Percentiles rank a stretch among this genome's conserved stretches.
phyloP scores from a whole-genome alignment of 2,329 filamentous ascomycete species.

The Nemania sp. region DNA sequence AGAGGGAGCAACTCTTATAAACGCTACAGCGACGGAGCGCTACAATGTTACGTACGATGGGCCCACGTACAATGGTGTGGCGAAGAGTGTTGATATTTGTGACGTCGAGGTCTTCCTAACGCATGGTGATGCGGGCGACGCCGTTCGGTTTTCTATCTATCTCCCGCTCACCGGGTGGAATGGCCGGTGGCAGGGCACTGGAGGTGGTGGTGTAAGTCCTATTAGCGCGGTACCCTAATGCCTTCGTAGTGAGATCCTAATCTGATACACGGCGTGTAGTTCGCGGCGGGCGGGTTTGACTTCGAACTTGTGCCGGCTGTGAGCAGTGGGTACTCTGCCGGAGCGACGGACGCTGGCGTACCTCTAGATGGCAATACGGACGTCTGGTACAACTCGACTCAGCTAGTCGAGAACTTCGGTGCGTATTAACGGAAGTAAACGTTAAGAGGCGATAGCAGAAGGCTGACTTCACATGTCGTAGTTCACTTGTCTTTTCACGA shows the following conservation, averaged over 20 bases:
- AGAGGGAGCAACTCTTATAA: constrained; percentile 39
- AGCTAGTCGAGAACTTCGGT: constrained; percentile 51
- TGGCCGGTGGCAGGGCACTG: constrained; percentile 45
- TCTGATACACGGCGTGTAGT: constrained; percentile 26
- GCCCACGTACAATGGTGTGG: constrained; percentile 38
- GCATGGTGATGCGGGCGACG: constrained; percentile 42
- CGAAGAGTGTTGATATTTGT: constrained; percentile 40
- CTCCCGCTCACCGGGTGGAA: constrained; percentile 44
- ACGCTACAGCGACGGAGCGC: constrained; percentile 41
- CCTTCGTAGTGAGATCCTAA: constrained; percentile 2
- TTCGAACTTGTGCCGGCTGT: constrained; percentile 39
- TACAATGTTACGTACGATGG: constrained; percentile 39
- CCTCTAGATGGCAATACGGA: constrained; percentile 36
- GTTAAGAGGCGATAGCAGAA: not conserved
- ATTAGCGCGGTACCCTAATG: not conserved
- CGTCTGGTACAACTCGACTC: constrained; percentile 37
- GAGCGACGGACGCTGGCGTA: constrained; percentile 42
- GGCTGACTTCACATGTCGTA: constrained; percentile 30
- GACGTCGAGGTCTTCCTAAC: constrained; percentile 44
- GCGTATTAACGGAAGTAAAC: constrained; percentile 1
- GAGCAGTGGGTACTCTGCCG: constrained; percentile 40
- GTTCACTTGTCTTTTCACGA: constrained; percentile 56
- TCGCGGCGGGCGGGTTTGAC: constrained; percentile 38
- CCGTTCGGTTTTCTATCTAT: constrained; percentile 41
- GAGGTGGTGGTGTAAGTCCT: constrained; percentile 42